phyloP scores from a whole-genome alignment of 2,329 filamentous ascomycete genomes.

The Fusarium solani-melongenae region DNA sequence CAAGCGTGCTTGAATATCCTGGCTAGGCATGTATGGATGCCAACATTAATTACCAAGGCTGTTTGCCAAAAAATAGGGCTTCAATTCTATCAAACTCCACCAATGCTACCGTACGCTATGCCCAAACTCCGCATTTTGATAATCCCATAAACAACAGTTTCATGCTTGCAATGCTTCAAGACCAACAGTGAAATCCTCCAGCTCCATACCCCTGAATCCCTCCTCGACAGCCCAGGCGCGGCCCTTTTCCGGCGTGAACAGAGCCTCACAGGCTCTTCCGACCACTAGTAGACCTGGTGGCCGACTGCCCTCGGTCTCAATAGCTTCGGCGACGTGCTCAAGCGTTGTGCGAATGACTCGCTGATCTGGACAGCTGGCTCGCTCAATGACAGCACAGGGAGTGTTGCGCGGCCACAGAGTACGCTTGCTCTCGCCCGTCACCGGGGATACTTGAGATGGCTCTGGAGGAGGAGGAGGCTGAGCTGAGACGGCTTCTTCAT shows the following conservation, averaged over 20 bases:
- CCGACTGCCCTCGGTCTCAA: conserved; percentile 88
- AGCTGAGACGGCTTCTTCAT: conserved; percentile 31
- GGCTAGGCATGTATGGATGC: no score
- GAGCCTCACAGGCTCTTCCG: conserved; percentile 82
- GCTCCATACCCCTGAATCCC: conserved; percentile 80
- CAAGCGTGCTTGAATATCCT: not conserved
- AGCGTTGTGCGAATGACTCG: conserved; percentile 90
- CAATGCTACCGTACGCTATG: conserved; percentile 27
- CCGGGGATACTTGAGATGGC: not conserved
- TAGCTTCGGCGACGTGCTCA: conserved; percentile 79
- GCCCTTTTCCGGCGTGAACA: conserved; percentile 68
- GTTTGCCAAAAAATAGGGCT: not conserved
- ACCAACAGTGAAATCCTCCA: conserved; percentile 46
- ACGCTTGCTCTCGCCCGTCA: conserved; percentile 40
- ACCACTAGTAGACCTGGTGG: conserved; percentile 91
- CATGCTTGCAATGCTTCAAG: conserved; percentile 37
- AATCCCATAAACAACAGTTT: not conserved
- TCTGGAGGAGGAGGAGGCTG: conserved; percentile 27
- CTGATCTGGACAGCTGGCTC: conserved; percentile 94
- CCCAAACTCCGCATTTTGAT: conserved; percentile 23
- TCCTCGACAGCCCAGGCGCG: conserved; percentile 88
- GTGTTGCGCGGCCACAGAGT: conserved; percentile 78
- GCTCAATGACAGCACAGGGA: conserved; percentile 91
- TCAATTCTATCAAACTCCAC: conserved; percentile 29
- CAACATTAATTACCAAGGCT: no score